Base-by-base conservation (phyloP, 345 rosid species). In the Erucastrum elatum region DNA sequence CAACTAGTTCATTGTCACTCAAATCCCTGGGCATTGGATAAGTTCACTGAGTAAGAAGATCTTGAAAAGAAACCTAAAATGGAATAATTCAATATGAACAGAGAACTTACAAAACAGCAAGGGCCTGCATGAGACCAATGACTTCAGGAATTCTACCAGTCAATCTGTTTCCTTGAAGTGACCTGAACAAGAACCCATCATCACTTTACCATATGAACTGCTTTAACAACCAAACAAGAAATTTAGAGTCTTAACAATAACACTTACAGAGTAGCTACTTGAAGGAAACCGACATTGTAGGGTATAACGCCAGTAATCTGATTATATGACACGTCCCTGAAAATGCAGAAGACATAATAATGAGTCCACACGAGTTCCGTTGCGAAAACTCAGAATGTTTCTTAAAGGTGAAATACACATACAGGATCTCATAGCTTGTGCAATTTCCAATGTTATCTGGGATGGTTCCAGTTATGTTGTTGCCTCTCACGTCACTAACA, bases 351-450 rank as follows among this genome's bases (percentile, higher is more conserved):
- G 12, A 35, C 56, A 0, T 26, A 30, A 15, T 29, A 9, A 53
- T 44, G 53, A 76, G 62, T 59, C 26, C 21, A 31, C n/a, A 2
- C 2, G 0, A 8, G 9, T 13, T 16, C 11, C 1, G 29, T 25
- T 8, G 10, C 17, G 6, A 8, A 9, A 2, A 31, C 5, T 15
- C 2, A 33, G n/a, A 58, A 35, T 35, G 61, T 33, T 12, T 21
- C 0, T 11, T 10, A n/a, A 6, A 12, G 21, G 12, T 5, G 26
- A 71, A n/a, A 6, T 2, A 7, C 51, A 84, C 97, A 21, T 91
- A 96, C 99, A 96, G 53, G 78, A 96, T 96, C 82, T 93, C 94
- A 53, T 89, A 96, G 82, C 99, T 91, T 30, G 99, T 93, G 79
- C 99, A 96, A 64, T 96, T 96, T 25, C 99, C 99, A 56, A 96